A percentile compares a stretch with the other conserved stretches of the same genome.
Evolutionary conservation across 2,329 filamentous ascomycete species (phyloP).

Genomic region (Dryadomyces sulphureus): DNA sequence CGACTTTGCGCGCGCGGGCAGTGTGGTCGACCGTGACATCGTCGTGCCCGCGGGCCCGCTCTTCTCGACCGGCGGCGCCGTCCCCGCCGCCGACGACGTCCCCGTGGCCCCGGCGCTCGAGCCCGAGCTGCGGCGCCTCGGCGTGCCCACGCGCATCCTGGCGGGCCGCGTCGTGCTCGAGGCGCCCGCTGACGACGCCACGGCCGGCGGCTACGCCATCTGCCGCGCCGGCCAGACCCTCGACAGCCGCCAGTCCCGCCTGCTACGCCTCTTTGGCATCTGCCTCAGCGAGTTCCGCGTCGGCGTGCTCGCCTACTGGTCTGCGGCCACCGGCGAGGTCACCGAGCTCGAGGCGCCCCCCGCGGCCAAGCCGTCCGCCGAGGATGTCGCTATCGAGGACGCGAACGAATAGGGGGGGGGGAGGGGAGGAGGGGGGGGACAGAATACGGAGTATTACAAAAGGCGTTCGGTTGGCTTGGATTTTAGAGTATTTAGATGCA

Average conservation of each 20-base stretch:
- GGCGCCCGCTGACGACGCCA: constrained; percentile 8
- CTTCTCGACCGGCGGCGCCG: constrained; percentile 65
- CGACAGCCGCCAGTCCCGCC: constrained; percentile 80
- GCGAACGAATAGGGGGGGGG: background rate
- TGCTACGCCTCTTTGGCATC: constrained; percentile 88
- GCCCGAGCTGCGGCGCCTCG: constrained; percentile 76
- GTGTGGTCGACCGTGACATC: constrained; percentile 58
- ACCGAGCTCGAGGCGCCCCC: constrained; percentile 32
- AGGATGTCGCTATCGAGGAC: constrained; percentile 4
- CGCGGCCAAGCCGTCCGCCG: background rate
- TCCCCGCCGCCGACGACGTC: constrained; percentile 68
- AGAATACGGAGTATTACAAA: background rate
- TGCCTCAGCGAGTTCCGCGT: constrained; percentile 85
- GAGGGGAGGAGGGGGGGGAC: background rate
- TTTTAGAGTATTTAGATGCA: constrained; percentile 2
- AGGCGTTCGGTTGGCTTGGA: constrained; percentile 6
- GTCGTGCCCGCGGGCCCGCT: constrained; percentile 72
- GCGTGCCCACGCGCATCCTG: constrained; percentile 76
- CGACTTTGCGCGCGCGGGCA: constrained; percentile 86
- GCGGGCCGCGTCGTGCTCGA: constrained; percentile 74
- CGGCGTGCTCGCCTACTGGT: constrained; percentile 61
- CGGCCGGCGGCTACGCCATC: constrained; percentile 47
- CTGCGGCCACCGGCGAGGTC: constrained; percentile 39
- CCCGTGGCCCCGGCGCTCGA: constrained; percentile 79
- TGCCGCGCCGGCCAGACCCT: constrained; percentile 75